Evolutionary conservation across 139 green algal species (phyloP), one percentile per base, ranked within the genome.

Genomic region (Volvox reticuliferus): DNA sequence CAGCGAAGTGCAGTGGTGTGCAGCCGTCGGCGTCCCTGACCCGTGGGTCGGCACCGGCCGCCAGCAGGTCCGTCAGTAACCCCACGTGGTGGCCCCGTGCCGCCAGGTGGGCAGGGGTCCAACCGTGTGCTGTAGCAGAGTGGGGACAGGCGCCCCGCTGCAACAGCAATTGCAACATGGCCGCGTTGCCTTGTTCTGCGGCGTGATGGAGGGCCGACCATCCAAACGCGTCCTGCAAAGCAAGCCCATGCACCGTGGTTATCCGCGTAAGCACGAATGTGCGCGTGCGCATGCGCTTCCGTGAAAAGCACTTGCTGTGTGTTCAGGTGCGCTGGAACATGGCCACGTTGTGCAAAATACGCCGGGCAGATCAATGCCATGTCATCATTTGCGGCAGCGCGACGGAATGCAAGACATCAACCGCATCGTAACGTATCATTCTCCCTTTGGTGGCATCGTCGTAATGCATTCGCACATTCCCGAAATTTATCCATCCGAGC

Each of bases 181-280:
- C 28, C 24, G 9, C 62, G 50, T 87, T 28, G 82, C 89, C 89
- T 35, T 71, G 76, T 5, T 61, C 12, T 1, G 82, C 89, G 26
- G 89, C 89, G 44, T 85, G 89, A 76, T 92, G 85, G 21, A 92
- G 68, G 1, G 82, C 69, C 2, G 62, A 55, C 82, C 84, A 92
- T 21, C 89, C 89, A 33, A 33, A 76, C 2, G 63, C 61, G 32
- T 91, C 87, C 75, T 91, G 87, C 73, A 32, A 19, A 55, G 67
- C 67, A 75, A 75, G 67, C 22, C 67, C 22, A 75, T 26, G 67
- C 67, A 55, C 5, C 44, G 9, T 55, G 44, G 44, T 55, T 55
- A 55, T 55, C 44, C 44, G 44, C 44, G n/a, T n/a, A 55, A 55
- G 44, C 44, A 55, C 44, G 44, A 55, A 55, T 55, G 44, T 55